Evolutionary conservation across 2,329 filamentous ascomycete species (phyloP), one percentile per base, ranked within the genome.

Genomic region (Cladosporium sp.): DNA sequence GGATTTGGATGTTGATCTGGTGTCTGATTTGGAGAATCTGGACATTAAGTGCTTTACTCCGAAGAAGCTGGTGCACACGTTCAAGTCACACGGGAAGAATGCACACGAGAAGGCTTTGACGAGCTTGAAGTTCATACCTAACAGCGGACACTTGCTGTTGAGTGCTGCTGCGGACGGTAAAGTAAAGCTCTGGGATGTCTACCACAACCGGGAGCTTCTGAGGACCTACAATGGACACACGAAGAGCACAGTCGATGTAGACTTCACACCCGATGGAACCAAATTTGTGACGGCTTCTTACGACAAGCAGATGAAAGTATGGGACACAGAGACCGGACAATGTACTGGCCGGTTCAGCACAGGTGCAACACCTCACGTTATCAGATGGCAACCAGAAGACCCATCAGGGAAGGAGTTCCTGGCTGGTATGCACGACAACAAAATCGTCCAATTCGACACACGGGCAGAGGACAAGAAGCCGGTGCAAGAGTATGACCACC

Each of bases 401-500:
- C 88, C 91, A 63, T 88, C 90, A 70, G 87, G 89, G 10, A 90
- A 95, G 76, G 94, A 98, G 78, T 99, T 99, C 79, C 80, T 99
- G 65, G 93, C 93, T 1, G 95, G 95, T 73, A 96, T 98, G 92
- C 95, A 92, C 44, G 94, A 99, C 79, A 99, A 99, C 84, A 97
- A 97, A 83, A 99, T 99, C 72, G 86, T 99, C 50, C 95, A 99
- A 76, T 99, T 96, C 79, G 95, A 99, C 78, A 93, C 89, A 2
- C 87, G 96, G 31, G 71, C 71, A 16, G 74, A 75, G 44, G 70
- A 73, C 63, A 73, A 72, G 63, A 76, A 96, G 73, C 85, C 95
- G 66, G 91, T 97, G 14, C 96, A 99, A 76, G 95, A 98, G 81
- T 99, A 99, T 80, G 94, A 99, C 76, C 95, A 99, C 78, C 95